Conservation (phyloP, 163 green algal species). For the Volvox carteri region DNA sequence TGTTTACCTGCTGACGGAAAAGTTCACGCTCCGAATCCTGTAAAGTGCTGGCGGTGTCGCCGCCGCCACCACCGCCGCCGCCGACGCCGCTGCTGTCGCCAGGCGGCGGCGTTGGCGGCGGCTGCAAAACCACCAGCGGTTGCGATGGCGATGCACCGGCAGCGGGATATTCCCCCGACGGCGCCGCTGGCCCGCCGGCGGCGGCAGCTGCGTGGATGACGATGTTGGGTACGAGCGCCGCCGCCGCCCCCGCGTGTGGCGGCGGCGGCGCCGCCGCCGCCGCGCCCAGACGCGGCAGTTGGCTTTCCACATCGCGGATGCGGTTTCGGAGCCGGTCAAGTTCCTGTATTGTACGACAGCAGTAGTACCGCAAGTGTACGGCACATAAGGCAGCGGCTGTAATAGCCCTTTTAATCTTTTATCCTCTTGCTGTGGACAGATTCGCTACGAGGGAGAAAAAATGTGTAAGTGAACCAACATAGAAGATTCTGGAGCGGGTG, state of each 20-base stretch:
- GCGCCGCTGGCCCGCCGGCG: background rate
- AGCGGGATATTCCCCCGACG: background rate
- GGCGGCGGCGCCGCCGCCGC: background rate
- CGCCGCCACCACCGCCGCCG: background rate
- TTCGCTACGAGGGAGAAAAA: too few species aligned
- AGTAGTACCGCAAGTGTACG: background rate
- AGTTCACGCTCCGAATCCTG: conserved; percentile 11
- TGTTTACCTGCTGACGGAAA: conserved; percentile 46
- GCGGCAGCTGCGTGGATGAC: conserved; percentile 40
- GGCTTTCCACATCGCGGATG: conserved; percentile 44
- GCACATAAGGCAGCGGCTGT: too few species aligned
- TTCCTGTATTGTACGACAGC: conserved; percentile 13
- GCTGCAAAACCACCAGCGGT: background rate
- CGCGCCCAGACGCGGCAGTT: conserved; percentile 13
- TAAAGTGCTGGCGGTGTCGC: background rate
- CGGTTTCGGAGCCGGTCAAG: conserved; percentile 42
- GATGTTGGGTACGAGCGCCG: conserved; percentile 3
- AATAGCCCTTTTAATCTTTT: too few species aligned
- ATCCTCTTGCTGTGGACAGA: too few species aligned
- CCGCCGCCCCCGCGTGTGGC: too few species aligned
- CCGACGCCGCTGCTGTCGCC: background rate
- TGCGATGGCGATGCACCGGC: background rate
- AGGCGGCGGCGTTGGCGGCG: background rate
- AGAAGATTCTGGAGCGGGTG: too few species aligned
- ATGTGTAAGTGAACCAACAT: too few species aligned